phyloP scores from a whole-genome alignment of 352 stramenopile genomes.

The Phytophthora ohioensis region DNA sequence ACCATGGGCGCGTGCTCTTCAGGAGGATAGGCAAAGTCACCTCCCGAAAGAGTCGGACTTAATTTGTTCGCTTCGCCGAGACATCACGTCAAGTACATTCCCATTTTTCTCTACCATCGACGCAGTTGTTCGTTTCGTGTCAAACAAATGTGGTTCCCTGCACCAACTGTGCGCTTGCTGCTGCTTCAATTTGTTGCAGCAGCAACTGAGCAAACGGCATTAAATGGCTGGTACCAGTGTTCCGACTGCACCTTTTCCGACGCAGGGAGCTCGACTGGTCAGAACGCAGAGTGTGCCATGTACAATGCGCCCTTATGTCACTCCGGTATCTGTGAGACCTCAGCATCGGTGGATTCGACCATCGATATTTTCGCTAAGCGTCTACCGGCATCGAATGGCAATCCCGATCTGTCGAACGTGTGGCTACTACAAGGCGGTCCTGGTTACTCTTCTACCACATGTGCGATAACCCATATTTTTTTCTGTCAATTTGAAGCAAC shows the following conservation, averaged over 20 bases:
- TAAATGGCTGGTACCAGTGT: slow-evolving; percentile 49
- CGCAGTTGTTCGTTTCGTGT: too few relatives aligned
- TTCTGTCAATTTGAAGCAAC: slow-evolving; percentile 20
- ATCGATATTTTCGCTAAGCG: slow-evolving; percentile 54
- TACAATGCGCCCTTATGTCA: slow-evolving; percentile 48
- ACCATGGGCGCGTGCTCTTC: too few relatives aligned
- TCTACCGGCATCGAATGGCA: slow-evolving; percentile 20
- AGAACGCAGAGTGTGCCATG: slow-evolving; percentile 43
- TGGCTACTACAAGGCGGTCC: slow-evolving; percentile 54
- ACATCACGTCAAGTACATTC: too few relatives aligned
- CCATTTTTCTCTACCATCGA: too few relatives aligned
- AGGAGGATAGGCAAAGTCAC: too few relatives aligned
- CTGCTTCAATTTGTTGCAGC: too few relatives aligned
- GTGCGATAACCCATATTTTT: too few relatives aligned
- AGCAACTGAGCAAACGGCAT: too few relatives aligned
- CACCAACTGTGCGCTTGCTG: too few relatives aligned
- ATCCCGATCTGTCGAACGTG: slow-evolving; percentile 31
- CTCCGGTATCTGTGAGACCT: slow-evolving; percentile 29
- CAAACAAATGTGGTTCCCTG: too few relatives aligned
- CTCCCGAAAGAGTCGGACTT: too few relatives aligned
- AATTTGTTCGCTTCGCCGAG: too few relatives aligned
- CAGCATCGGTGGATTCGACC: slow-evolving; percentile 8
- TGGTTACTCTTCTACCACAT: slow-evolving; percentile 36
- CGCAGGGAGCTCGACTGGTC: slow-evolving; percentile 2
- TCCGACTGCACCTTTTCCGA: slow-evolving; percentile 39